Conservation (phyloP, 257 asterid genomes). For the Cruciata laevipes region DNA sequence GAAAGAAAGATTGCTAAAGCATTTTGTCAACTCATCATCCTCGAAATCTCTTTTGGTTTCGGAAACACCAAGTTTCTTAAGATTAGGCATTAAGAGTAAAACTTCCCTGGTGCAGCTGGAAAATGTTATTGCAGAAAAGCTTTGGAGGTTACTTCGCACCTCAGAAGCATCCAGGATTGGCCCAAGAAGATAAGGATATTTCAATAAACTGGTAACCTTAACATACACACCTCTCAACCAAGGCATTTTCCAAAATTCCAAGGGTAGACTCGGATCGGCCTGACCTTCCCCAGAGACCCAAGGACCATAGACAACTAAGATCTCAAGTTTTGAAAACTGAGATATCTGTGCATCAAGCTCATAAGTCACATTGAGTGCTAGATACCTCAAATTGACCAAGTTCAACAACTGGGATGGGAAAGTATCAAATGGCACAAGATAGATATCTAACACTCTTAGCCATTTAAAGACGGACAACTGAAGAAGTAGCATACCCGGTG, state of each 20-base stretch:
- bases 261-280: background rate
- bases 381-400: conserved; percentile 2
- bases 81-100: conserved; percentile 19
- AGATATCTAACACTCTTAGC: conserved; percentile 30
- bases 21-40: background rate
- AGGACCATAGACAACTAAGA: conserved; percentile 25
- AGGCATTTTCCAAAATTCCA: conserved; percentile 17
- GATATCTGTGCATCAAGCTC: conserved; percentile 15
- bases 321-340: conserved; percentile 20
- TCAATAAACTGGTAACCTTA: conserved; percentile 16
- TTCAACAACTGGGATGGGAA: background rate
- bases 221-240: conserved; percentile 21
- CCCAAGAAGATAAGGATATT: conserved; percentile 1
- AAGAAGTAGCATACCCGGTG: background rate
- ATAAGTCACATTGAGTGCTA: background rate
- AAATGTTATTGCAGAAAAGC: conserved; percentile 10
- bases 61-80: conserved; percentile 29
- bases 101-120: conserved; percentile 20
- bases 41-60: conserved; percentile 8
- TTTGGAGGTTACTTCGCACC: conserved; percentile 18
- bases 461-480: conserved; percentile 13
- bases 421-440: conserved; percentile 13
- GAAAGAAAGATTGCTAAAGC: background rate
- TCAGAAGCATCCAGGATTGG: background rate
- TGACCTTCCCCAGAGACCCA: background rate